A percentile compares a stretch with the other conserved stretches of the same genome.
These are phyloP conservation scores for Ophiocordyceps robertsii DNA, from an alignment of 2,329 filamentous ascomycete species.

Conservation along the genomic window DNA sequence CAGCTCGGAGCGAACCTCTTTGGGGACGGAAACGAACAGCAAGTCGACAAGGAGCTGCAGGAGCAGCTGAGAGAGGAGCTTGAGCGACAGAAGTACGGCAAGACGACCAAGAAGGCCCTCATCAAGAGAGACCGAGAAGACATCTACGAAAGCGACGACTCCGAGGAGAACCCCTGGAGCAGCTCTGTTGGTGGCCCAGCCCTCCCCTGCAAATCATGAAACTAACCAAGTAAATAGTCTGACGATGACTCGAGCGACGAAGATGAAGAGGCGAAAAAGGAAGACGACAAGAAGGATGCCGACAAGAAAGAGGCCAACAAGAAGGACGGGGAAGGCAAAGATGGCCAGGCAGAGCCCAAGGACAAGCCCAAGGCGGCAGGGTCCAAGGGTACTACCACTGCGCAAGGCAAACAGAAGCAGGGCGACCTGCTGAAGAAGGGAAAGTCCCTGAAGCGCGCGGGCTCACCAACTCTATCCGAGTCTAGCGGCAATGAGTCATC, in stretches of 20 bases:
- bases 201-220: background rate
- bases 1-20: slow-evolving; percentile 84
- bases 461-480: slow-evolving; percentile 78
- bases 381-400: slow-evolving; percentile 53
- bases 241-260: slow-evolving; percentile 31
- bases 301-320: slow-evolving; percentile 46
- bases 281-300: slow-evolving; percentile 50
- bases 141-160: slow-evolving; percentile 64
- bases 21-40: slow-evolving; percentile 52
- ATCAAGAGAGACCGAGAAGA: slow-evolving; percentile 76
- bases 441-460: slow-evolving; percentile 65
- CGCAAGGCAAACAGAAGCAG: slow-evolving; percentile 32
- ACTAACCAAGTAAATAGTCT: slow-evolving; percentile 22
- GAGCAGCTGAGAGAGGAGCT: slow-evolving; percentile 57
- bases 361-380: slow-evolving; percentile 41
- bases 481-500: slow-evolving; percentile 84
- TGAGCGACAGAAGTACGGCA: slow-evolving; percentile 57
- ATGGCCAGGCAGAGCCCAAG: slow-evolving; percentile 36
- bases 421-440: slow-evolving; percentile 30
- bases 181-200: slow-evolving; percentile 17
- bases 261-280: slow-evolving; percentile 29
- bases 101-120: slow-evolving; percentile 66
- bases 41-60: slow-evolving; percentile 62
- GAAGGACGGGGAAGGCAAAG: slow-evolving; percentile 48
- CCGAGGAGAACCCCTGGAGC: slow-evolving; percentile 28